Conservation (phyloP, 2,329 filamentous ascomycete species). For the Thermomyces lanuginosus region DNA sequence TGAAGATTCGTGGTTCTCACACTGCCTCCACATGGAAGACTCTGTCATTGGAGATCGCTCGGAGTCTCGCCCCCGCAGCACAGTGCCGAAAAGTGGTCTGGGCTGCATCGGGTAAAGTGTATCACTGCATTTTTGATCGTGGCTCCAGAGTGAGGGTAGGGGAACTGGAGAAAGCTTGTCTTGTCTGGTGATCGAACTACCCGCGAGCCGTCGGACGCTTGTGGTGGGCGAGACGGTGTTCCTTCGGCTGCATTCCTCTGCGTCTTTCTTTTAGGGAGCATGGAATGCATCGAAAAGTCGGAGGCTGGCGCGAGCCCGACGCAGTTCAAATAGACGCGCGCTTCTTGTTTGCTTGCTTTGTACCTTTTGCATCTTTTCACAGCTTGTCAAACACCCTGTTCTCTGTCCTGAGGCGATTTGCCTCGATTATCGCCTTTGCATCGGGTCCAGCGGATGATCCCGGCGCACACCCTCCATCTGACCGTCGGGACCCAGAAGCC, state of each 20-base stretch:
- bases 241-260: too few species aligned
- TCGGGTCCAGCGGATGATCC: too few species aligned
- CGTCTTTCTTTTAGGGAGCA: slow-evolving; percentile 15
- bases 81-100: slow-evolving; percentile 11
- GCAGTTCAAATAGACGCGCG: slow-evolving; percentile 23
- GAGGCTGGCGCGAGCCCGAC: slow-evolving; percentile 18
- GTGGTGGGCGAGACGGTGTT: too few species aligned
- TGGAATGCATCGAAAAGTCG: slow-evolving; percentile 21
- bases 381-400: slow-evolving; percentile 17
- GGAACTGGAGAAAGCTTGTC: too few species aligned
- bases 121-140: slow-evolving; percentile 20
- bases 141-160: too few species aligned
- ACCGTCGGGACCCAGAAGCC: too few species aligned
- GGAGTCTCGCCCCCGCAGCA: slow-evolving; percentile 11
- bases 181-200: too few species aligned
- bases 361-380: slow-evolving; percentile 22
- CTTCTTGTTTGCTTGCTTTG: slow-evolving; percentile 29
- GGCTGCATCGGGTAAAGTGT: slow-evolving; percentile 20
- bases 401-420: too few species aligned
- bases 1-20: too few species aligned
- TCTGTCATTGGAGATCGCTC: slow-evolving; percentile 7
- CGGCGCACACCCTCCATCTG: too few species aligned
- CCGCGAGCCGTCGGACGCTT: too few species aligned
- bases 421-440: slow-evolving; percentile 5
- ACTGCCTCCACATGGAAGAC: too few species aligned